These are phyloP conservation scores for Trichoderma koningiopsis DNA, from an alignment of 2,329 filamentous ascomycete species.

Conservation along the genomic window DNA sequence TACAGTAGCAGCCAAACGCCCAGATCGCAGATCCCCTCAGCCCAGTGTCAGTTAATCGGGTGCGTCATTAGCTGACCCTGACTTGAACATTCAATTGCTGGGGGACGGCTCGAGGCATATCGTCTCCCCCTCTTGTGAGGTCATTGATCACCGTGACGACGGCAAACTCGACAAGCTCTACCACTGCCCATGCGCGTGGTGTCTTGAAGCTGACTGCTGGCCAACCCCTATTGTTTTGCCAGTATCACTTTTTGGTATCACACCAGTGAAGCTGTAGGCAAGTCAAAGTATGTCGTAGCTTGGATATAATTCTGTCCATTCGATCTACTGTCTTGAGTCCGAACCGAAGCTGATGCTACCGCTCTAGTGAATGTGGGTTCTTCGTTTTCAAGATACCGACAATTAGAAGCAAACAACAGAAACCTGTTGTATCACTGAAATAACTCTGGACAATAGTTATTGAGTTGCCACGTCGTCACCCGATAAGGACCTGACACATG, in stretches of 20 bases:
- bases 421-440: background rate
- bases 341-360: background rate
- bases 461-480: constrained; percentile 11
- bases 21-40: constrained; percentile 10
- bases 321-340: background rate
- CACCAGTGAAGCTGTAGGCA: background rate
- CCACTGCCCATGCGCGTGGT: background rate
- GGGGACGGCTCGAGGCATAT: background rate
- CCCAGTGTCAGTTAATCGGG: too few relatives aligned
- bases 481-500: background rate
- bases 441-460: background rate
- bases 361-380: background rate
- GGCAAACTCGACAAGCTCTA: background rate
- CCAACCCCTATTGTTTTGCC: too few relatives aligned
- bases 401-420: background rate
- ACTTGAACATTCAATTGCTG: background rate
- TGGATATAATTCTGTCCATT: background rate
- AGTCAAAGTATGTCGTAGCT: background rate
- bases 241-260: too few relatives aligned
- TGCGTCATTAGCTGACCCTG: constrained; percentile 17
- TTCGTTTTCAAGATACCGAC: background rate
- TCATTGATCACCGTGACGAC: constrained; percentile 7
- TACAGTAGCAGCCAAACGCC: background rate
- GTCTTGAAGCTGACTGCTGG: background rate
- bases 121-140: background rate